These are phyloP conservation scores for Backusella mclennaniae DNA, from an alignment of 192 early-diverging fungal species.

Conservation along the genomic window DNA sequence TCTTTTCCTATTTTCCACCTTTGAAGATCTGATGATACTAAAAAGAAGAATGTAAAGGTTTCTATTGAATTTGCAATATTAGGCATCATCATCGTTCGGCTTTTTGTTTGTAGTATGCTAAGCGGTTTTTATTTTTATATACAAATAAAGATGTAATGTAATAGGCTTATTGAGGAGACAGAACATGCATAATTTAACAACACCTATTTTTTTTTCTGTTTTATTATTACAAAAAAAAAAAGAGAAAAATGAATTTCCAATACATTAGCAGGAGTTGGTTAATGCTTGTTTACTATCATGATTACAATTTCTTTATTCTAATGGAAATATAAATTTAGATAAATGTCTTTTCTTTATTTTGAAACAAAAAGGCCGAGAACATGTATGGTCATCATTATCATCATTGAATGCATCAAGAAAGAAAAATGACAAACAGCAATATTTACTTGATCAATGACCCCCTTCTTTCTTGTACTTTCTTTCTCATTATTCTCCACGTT, in stretches of 20 bases:
- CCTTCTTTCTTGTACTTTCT: not conserved
- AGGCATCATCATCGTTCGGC: too few species aligned
- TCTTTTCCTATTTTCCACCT: not conserved
- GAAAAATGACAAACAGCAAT: not conserved
- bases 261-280: not conserved
- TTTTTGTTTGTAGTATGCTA: not conserved
- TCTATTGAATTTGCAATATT: too few species aligned
- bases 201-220: not conserved
- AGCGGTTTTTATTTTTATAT: not conserved
- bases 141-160: not conserved
- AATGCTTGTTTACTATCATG: not conserved
- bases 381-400: not conserved
- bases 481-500: conserved; percentile 74
- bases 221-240: not conserved
- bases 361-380: not conserved
- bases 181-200: not conserved
- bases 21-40: not conserved
- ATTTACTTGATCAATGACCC: not conserved
- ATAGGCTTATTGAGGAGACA: not conserved
- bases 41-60: not conserved
- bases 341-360: not conserved
- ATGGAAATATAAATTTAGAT: not conserved
- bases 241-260: not conserved
- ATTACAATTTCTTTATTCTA: not conserved
- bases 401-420: not conserved